phyloP scores from a whole-genome alignment of 352 stramenopile genomes.

The Thalassiosira tumida region DNA sequence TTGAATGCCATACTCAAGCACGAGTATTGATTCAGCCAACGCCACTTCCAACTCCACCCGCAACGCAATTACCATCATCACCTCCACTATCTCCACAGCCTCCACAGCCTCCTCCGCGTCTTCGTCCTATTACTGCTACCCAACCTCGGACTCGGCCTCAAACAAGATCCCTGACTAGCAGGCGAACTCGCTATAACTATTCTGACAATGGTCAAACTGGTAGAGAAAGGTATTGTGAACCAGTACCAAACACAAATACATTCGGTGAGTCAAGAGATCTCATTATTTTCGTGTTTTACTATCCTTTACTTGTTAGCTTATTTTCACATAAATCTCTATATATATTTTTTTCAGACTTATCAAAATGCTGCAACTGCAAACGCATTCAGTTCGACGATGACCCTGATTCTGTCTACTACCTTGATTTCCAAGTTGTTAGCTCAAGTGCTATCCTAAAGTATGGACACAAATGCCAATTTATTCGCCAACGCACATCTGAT shows the following conservation, averaged over 20 bases:
- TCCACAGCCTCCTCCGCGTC: not conserved
- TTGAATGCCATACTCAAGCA: constrained; percentile 19
- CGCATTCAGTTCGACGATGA: constrained; percentile 16
- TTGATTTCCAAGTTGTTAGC: constrained; percentile 13
- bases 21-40: constrained; percentile 17
- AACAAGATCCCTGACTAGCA: constrained; percentile 15
- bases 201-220: constrained; percentile 21
- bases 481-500: not conserved
- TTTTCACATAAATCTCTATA: constrained; percentile 16
- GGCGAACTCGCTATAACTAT: constrained; percentile 15
- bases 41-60: not conserved
- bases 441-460: not conserved
- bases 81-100: constrained; percentile 2
- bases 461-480: constrained; percentile 19
- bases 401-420: not conserved
- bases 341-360: constrained; percentile 15
- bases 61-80: constrained; percentile 15
- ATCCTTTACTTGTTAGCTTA: constrained; percentile 21
- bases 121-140: constrained; percentile 6
- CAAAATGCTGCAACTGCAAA: constrained; percentile 35
- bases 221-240: no score
- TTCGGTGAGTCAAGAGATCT: no score
- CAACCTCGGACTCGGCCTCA: constrained; percentile 16
- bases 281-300: constrained; percentile 22
- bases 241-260: no score